Base-by-base conservation (phyloP, 1,284 basidiomycete genomes). In the Termitomyces sp. region DNA sequence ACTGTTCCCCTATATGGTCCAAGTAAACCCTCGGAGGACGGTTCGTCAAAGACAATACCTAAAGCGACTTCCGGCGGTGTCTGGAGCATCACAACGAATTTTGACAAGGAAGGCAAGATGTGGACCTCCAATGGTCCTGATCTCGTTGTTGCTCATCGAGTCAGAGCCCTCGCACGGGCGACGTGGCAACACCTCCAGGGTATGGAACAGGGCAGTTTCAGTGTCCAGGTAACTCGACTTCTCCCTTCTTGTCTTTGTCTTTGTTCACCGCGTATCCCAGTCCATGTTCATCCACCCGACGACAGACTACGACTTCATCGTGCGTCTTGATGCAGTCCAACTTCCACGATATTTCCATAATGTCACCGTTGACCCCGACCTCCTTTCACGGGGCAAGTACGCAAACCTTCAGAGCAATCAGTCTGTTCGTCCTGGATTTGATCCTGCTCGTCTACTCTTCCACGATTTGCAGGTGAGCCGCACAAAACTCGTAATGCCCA, bases 41-140 rank as follows among this genome's bases (percentile, higher is more conserved):
- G 30, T 21, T 38, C 57, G 13, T 28, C 55, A 13, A 50, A 58
- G 21, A 56, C 42, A 43, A 49, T 55, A 5, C 55, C 59, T 3
- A 63, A 59, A 17, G 52, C 69, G 24, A 61, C 71, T 24, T 58
- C 62, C 12, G 65, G 67, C 13, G 82, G 82, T 2, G 88, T 90
- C 3, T 98, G 94, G 93, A 81, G 79, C 33, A 70, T 99, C 15
- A 78, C 80, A 4, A 98, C 97, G 0, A 90, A 92, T 62, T 75
- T 84, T 46, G 95, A 99, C 67, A 66, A 75, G 4, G 73, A 77
- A 1, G 95, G 94, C 0, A 74, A 77, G 40, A 78, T 88, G 55
- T 98, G 94, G 92, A 91, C 88, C 0, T 68, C 71, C 12, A 67
- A 71, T 17, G 80, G 83, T 2, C 86, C 89, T 0, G 83, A 86